Evolutionary conservation across 176 grass and related monocot species (phyloP), one percentile per base, ranked within the genome.

Genomic region (Rhynchospora pubera): DNA sequence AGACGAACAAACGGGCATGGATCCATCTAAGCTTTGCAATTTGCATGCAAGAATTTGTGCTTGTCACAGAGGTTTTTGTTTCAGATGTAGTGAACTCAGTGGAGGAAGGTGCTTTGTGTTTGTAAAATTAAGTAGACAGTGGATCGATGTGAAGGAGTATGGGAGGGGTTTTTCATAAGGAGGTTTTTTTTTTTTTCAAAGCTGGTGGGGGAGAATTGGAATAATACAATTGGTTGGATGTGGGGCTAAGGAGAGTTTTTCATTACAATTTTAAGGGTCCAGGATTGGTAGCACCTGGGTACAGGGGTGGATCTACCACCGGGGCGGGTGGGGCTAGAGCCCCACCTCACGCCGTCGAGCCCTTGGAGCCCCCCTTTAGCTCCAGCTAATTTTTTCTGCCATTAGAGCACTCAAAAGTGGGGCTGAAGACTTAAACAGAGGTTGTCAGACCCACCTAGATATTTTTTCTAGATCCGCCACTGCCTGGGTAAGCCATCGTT

Each of bases 1-100:
- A 98, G 89, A 45, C 85, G 90, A 60, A 94, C 90, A 78, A 98
- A 98, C 15, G 90, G 79, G 89, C 96, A 94, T n/a, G 96, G 96
- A 87, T 98, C 92, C 94, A 97, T 97, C 47, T 28, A 47, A 23
- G 9, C 43, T 9, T 84, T 57, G 15, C 65, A 73, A 72, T 74
- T 56, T 74, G 66, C 64, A 84, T 74, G 53, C 53, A 75, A 51
- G 55, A 15, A 7, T 18, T 45, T 63, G 57, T 47, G 32, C 57
- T 83, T 15, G 26, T 28, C 26, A 28, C 26, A 28, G 26, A 28
- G 0, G 26, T 28, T 28, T 28, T 28, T 28, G 65, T 84, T 39
- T 44, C 45, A 13, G 66, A 57, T 58, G 82, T 45, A 74, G 63
- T 66, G 65, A 52, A 7, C 30, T 70, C 43, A 64, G 78, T 60